A percentile compares a stretch with the other conserved stretches of the same genome.
Evolutionary conservation across 2,329 filamentous ascomycete genomes (phyloP).

Genomic region (Sclerotinia nivalis): DNA sequence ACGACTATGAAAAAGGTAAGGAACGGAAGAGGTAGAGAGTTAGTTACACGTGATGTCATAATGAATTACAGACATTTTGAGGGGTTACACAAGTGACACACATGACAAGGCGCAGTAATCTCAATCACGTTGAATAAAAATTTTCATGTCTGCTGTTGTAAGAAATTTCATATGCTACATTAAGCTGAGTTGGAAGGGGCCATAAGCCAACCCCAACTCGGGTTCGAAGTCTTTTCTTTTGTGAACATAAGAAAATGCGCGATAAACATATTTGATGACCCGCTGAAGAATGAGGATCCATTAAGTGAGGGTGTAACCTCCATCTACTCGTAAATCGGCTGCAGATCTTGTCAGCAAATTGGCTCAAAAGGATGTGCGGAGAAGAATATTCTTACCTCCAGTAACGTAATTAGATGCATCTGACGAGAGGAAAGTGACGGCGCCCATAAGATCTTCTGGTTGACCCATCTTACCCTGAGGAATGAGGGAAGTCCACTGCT

Average conservation of each 20-base stretch:
- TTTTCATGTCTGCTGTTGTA: not conserved
- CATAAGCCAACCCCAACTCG: not conserved
- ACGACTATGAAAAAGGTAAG: not conserved
- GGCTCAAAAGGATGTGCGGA: slow-evolving; percentile 2
- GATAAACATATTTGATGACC: not conserved
- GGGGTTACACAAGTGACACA: not conserved
- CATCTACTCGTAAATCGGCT: slow-evolving; percentile 28
- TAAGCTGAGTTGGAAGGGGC: slow-evolving; percentile 12
- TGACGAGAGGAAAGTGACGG: slow-evolving; percentile 69
- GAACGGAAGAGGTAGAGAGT: too few species aligned
- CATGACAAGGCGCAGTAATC: not conserved
- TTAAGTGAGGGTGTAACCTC: slow-evolving; percentile 28
- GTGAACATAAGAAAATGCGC: slow-evolving; percentile 7
- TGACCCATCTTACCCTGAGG: slow-evolving; percentile 92
- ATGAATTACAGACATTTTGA: not conserved
- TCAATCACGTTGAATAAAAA: not conserved
- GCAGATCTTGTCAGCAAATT: slow-evolving; percentile 6
- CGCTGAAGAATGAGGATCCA: slow-evolving; percentile 6
- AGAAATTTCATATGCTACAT: slow-evolving; percentile 16
- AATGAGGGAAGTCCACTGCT: slow-evolving; percentile 89
- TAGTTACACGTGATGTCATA: slow-evolving; percentile 10
- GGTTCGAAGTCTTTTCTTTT: slow-evolving; percentile 5
- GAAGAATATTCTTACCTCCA: slow-evolving; percentile 41
- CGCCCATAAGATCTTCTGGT: slow-evolving; percentile 90
- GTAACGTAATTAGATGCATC: slow-evolving; percentile 62